Percentiles rank a stretch among this genome's conserved stretches.
Conservation (phyloP, 2,329 filamentous ascomycete genomes). For the Tolypocladium nubicola region DNA sequence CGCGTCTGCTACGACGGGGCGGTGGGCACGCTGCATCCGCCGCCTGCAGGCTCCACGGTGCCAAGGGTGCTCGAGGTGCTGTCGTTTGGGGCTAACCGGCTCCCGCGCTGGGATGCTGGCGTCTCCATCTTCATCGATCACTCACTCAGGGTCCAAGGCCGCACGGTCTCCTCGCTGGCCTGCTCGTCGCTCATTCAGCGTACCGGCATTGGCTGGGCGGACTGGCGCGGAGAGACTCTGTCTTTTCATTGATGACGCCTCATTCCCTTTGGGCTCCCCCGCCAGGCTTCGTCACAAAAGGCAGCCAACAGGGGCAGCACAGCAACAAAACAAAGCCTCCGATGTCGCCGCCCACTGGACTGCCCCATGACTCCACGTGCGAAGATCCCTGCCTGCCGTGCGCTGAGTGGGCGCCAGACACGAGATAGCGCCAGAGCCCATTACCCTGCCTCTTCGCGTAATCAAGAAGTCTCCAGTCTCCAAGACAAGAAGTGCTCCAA, state of each 20-base stretch:
- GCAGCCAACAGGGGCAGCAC: neutral
- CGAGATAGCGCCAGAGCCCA: neutral
- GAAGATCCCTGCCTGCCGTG: neutral
- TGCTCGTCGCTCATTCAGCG: too few species aligned
- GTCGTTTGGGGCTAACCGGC: neutral
- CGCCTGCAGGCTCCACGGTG: neutral
- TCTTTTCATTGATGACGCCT: neutral
- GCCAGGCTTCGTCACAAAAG: neutral
- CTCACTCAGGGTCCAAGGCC: neutral
- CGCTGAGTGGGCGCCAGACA: neutral
- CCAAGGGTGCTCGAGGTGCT: too few species aligned
- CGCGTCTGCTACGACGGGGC: neutral
- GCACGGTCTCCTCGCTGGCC: neutral
- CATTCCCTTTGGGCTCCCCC: neutral
- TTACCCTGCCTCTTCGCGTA: neutral
- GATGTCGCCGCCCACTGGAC: neutral
- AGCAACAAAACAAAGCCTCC: neutral
- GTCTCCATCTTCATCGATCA: neutral
- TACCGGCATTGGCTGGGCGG: neutral
- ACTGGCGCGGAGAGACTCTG: neutral
- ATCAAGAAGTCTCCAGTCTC: neutral
- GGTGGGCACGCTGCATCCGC: neutral
- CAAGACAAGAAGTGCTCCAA: too few species aligned
- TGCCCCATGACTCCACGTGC: neutral
- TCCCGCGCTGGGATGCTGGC: neutral